Percentiles rank a stretch among this genome's conserved stretches.
Evolutionary conservation across 306 rosid species (phyloP).

Genomic region (Citrullus mucosospermus): DNA sequence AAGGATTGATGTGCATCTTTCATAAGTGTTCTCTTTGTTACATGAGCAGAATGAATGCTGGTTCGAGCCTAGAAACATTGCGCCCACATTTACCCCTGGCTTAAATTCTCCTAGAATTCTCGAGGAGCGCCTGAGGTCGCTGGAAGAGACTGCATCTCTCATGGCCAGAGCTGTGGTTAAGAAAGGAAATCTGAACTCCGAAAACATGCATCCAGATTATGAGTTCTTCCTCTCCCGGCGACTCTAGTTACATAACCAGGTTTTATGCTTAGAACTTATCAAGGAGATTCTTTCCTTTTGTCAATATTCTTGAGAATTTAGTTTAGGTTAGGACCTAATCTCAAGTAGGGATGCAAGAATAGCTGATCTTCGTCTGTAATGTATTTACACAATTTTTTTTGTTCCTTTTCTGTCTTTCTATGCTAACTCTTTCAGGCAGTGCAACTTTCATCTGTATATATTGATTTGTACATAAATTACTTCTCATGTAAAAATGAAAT

Average conservation of each 20-base stretch:
- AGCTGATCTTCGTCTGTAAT: constrained; percentile 1
- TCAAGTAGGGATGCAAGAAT: constrained; percentile 4
- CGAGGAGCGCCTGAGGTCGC: constrained; percentile 46
- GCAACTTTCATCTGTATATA: background rate
- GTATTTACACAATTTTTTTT: background rate
- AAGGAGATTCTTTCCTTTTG: background rate
- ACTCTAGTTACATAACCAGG: constrained; percentile 19
- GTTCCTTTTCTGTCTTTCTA: background rate
- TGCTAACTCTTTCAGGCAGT: background rate
- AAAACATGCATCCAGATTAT: constrained; percentile 57
- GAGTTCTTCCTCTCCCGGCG: constrained; percentile 70
- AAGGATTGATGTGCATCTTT: background rate
- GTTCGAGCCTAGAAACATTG: constrained; percentile 30
- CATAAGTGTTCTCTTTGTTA: background rate
- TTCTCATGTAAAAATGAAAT: background rate
- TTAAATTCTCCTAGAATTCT: constrained; percentile 27
- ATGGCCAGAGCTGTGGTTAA: constrained; percentile 67
- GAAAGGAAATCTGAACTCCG: constrained; percentile 32
- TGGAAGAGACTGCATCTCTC: constrained; percentile 58
- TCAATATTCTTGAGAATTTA: background rate
- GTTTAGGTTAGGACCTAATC: constrained; percentile 6
- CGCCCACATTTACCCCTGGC: constrained; percentile 13
- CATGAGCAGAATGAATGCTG: constrained; percentile 70
- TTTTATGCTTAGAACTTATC: background rate
- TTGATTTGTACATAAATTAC: background rate